Evolutionary conservation across 2,329 filamentous ascomycete genomes (phyloP).

Genomic region (Aspergillus proliferans): DNA sequence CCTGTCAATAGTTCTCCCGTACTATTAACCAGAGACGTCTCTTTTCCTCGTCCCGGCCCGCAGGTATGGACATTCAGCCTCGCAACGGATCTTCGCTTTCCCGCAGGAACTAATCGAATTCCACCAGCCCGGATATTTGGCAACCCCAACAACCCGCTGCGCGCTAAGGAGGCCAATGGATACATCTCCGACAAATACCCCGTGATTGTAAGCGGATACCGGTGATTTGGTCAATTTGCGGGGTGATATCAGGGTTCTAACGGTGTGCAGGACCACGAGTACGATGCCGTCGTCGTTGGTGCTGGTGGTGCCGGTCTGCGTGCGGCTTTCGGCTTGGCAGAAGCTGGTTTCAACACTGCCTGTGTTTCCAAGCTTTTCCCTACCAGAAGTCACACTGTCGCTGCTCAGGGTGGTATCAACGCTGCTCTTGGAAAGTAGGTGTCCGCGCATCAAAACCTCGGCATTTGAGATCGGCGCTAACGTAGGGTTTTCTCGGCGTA

Average conservation of each 20-base stretch:
- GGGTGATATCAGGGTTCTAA: conserved; percentile 11
- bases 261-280: conserved; percentile 75
- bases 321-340: conserved; percentile 58
- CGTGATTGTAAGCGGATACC: conserved; percentile 65
- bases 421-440: conserved; percentile 40
- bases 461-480: conserved; percentile 13
- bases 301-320: conserved; percentile 59
- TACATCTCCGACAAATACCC: conserved; percentile 87
- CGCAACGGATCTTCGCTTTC: conserved; percentile 9
- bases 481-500: conserved; percentile 2
- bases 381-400: conserved; percentile 59
- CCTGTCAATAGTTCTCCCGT: conserved; percentile 54
- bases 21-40: conserved; percentile 61
- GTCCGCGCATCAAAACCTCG: not conserved
- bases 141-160: conserved; percentile 64
- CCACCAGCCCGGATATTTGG: conserved; percentile 69
- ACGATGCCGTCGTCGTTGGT: conserved; percentile 84
- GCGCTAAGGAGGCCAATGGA: conserved; percentile 87
- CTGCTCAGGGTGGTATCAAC: conserved; percentile 61
- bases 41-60: conserved; percentile 82
- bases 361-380: conserved; percentile 61
- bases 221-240: not conserved
- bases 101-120: conserved; percentile 18
- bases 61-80: conserved; percentile 51
- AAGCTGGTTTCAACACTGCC: conserved; percentile 59